Base-by-base conservation (phyloP, 176 grass and related monocot species). In the Calamus simplicifolius region DNA sequence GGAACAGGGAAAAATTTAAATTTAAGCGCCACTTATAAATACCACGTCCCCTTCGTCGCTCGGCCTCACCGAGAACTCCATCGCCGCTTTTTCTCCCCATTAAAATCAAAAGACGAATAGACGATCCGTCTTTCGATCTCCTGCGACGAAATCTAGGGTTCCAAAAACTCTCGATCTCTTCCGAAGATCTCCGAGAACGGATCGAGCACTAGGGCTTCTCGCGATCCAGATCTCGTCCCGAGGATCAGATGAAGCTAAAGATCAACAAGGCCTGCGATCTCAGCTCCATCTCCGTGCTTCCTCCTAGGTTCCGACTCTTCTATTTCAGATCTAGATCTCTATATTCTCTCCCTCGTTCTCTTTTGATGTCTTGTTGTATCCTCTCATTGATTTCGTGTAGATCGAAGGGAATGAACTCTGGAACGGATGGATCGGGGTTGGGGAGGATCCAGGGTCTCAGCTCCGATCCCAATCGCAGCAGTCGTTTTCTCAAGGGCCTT, bases 181-280 rank as follows among this genome's bases (percentile, higher is more conserved):
- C 35, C 35, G 12, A 13, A 43, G 12, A 13, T 43, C 6, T 43
- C 35, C 35, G 8, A 43, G 35, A 43, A 43, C 35, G 2, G 19
- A 50, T 16, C 38, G 21, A 4, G 35, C 12, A 49, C 15, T 25
- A 64, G 35, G 48, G 38, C 15, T 64, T 50, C 61, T 26, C 19
- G 35, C 17, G 48, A 26, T 17, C 19, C 48, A 3, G 38, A 26
- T 26, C 19, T 50, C 48, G 19, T 2, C n/a, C 19, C 2, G 14
- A 29, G 51, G 5, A 50, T 6, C 75, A 53, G 48, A 91, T 98
- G 93, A 98, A 98, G 79, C 79, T 88, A 48, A 85, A 77, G 73
- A 88, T 98, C 69, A 92, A 91, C 69, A 88, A 98, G 75, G 87
- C 83, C 16, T 98, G 87, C 84, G 84, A 89, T 83, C 81, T 98